Evolutionary conservation across 2,329 filamentous ascomycete species (phyloP).

Genomic region (Aspergillus brasiliensis): DNA sequence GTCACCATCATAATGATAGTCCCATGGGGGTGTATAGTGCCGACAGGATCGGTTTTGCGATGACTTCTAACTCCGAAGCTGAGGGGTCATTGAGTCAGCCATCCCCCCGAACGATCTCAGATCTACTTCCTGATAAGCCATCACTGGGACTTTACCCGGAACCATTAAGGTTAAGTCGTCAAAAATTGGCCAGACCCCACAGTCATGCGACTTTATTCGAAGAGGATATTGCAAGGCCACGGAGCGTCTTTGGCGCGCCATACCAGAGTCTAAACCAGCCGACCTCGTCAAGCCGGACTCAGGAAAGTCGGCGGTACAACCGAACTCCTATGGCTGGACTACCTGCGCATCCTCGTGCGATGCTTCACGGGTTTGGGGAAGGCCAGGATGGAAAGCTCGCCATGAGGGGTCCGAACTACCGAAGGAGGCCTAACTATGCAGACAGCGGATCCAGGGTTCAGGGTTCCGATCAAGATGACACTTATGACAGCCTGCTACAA

Average conservation of each 20-base stretch:
- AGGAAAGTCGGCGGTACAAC: constrained; percentile 8
- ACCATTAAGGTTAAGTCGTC: constrained; percentile 37
- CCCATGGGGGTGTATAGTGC: constrained; percentile 8
- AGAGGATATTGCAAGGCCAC: constrained; percentile 34
- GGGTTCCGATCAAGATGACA: constrained; percentile 7
- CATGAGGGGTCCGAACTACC: constrained; percentile 11
- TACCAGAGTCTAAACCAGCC: constrained; percentile 13
- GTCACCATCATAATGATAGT: constrained; percentile 8
- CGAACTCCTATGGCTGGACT: constrained; percentile 28
- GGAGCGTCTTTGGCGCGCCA: constrained; percentile 18
- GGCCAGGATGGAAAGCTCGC: constrained; percentile 17
- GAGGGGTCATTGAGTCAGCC: constrained; percentile 34
- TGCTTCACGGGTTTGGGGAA: constrained; percentile 31
- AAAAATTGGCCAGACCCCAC: constrained; percentile 21
- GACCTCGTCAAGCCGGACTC: constrained; percentile 1
- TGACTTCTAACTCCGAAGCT: constrained; percentile 31
- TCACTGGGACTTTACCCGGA: constrained; percentile 39
- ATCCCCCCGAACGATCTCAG: constrained; percentile 42
- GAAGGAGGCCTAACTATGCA: constrained; percentile 16
- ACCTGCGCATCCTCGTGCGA: constrained; percentile 40
- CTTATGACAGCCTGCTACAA: constrained; percentile 6
- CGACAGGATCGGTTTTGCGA: constrained; percentile 34
- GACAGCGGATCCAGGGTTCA: constrained; percentile 13
- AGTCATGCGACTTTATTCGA: constrained; percentile 43
- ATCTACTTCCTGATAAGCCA: constrained; percentile 40